Percentiles rank a stretch among this genome's conserved stretches.
Evolutionary conservation across 352 stramenopile genomes (phyloP).

Genomic region (Phytopythium oedochilum): DNA sequence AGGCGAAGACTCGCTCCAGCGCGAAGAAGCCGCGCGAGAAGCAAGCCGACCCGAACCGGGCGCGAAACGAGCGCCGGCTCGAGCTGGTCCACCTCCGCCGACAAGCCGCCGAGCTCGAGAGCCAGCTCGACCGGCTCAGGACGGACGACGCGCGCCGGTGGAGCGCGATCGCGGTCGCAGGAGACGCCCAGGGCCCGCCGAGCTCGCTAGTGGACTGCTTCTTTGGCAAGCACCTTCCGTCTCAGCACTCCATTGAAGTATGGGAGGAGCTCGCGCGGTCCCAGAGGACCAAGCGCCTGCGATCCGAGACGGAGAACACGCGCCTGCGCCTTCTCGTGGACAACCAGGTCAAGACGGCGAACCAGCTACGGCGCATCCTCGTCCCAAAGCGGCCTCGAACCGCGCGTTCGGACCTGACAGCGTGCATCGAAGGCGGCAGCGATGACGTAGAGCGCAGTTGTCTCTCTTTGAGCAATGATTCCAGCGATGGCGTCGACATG

Average conservation of each 20-base stretch:
- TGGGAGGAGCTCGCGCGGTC: conserved; percentile 46
- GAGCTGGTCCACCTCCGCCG: conserved; percentile 57
- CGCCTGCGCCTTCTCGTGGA: conserved; percentile 44
- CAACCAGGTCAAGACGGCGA: conserved; percentile 46
- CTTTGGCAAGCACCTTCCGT: no score
- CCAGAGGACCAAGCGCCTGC: conserved; percentile 32
- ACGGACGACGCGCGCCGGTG: no score
- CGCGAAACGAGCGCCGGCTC: conserved; percentile 48
- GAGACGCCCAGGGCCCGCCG: no score
- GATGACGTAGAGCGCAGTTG: no score
- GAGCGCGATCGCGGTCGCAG: no score
- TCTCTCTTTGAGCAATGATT: background rate
- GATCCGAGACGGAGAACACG: conserved; percentile 49
- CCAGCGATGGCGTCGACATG: background rate
- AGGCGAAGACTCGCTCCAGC: no score
- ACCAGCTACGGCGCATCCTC: conserved; percentile 46
- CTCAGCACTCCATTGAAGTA: no score
- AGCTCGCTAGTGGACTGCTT: no score
- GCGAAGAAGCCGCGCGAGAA: background rate
- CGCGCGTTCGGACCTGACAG: background rate
- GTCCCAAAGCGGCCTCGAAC: conserved; percentile 23
- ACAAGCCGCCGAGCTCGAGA: conserved; percentile 1
- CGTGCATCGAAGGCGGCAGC: background rate
- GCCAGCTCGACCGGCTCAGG: background rate
- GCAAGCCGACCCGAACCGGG: conserved; percentile 41